Evolutionary conservation across 192 early-diverging fungal species (phyloP), one percentile per base, ranked within the genome.

Genomic region (Neocallimastix lanati): DNA sequence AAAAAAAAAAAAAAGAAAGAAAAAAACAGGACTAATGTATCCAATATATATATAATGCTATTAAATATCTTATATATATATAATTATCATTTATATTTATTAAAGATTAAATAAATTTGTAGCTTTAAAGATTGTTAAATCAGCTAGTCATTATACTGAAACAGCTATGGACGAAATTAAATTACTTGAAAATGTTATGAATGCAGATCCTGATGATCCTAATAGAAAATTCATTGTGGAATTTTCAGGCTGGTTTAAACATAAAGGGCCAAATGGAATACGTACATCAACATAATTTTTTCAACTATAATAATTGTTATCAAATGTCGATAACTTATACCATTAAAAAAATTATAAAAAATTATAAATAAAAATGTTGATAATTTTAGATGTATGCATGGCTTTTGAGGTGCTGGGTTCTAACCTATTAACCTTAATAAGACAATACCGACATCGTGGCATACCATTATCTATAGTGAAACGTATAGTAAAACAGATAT

Each of bases 91-190:
- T n/a, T n/a, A n/a, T n/a, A n/a, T n/a, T n/a, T n/a, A n/a, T n/a
- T n/a, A 28, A 82, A 89, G 90, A 30, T 87, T 83, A 28, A 86
- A 92, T 78, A 92, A 91, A 2, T 94, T 95, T 82, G 94, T 96
- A 58, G 97, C 97, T 3, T 90, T 99, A 27, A 99, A 99, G 84
- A 93, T 99, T 67, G 96, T 99, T 77, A 99, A 99, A 84, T 94
- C 94, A 13, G 95, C 97, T 4, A 86, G 87, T 29, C 94, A 96
- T 84, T 99, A 97, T 86, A 96, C 96, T 11, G 95, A 97, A 82
- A 96, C 96, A 0, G 96, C 97, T 12, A 80, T 92, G 80, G 97
- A 99, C 82, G 97, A 99, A 83, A 97, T 99, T 80, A 93, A 95
- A 84, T 86, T 99, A 67, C 90, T 97, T 79, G 92, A 95, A 78